A percentile compares a stretch with the other conserved stretches of the same genome.
Conservation (phyloP, 768 basidiomycete genomes). For the Boletus barrowsii region DNA sequence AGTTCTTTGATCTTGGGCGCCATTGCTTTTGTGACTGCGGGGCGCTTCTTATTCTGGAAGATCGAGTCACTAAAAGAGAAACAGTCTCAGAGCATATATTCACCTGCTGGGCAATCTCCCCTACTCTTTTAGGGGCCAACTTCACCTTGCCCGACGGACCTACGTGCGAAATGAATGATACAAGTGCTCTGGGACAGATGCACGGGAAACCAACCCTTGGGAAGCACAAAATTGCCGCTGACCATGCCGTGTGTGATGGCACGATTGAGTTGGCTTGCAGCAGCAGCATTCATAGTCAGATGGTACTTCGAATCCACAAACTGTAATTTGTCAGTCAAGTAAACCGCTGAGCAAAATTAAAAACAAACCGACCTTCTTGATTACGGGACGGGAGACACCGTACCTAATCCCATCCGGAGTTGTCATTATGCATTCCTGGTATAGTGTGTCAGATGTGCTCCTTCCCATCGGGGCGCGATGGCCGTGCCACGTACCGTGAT, state of each 20-base stretch:
- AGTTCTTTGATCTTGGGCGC: not conserved
- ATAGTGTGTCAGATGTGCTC: not conserved
- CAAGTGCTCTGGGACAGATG: not conserved
- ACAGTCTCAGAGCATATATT: not conserved
- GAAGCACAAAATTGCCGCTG: slow-evolving; percentile 51
- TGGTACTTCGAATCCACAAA: slow-evolving; percentile 56
- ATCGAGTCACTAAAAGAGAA: not conserved
- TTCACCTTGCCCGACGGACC: slow-evolving; percentile 30
- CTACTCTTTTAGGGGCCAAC: slow-evolving; percentile 15
- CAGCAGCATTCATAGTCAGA: slow-evolving; percentile 42
- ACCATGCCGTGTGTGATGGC: slow-evolving; percentile 54
- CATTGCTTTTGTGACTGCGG: not conserved
- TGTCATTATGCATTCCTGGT: slow-evolving; percentile 68
- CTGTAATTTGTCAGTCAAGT: slow-evolving; percentile 24
- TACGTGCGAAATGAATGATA: not conserved
- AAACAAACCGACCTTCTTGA: slow-evolving; percentile 66
- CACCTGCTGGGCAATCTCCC: slow-evolving; percentile 17
- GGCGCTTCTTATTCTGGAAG: slow-evolving; percentile 13
- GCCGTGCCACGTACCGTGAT: slow-evolving; percentile 33
- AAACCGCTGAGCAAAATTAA: not conserved
- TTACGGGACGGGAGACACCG: slow-evolving; percentile 72
- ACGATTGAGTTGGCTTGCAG: slow-evolving; percentile 46
- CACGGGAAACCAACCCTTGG: slow-evolving; percentile 41
- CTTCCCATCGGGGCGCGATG: not conserved
- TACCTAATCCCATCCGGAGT: slow-evolving; percentile 62